A percentile compares a stretch with the other conserved stretches of the same genome.
Conservation (phyloP, 78 protist genomes). For the Dictyostelium firmibasis region DNA sequence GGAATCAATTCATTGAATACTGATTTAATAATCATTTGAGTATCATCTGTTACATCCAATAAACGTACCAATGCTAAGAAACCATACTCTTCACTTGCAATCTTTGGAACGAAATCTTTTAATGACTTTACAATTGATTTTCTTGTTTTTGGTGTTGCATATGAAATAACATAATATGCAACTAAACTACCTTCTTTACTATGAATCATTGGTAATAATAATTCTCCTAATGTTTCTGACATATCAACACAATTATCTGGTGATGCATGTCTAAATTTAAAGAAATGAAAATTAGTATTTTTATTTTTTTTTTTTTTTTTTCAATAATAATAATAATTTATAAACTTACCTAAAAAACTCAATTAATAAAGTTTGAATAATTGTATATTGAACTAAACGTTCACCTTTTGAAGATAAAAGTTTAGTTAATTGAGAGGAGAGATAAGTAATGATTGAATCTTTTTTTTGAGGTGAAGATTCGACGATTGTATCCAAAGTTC, state of each 20-base stretch:
- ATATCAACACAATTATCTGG: constrained; percentile 41
- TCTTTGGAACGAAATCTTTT: constrained; percentile 57
- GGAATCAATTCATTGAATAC: constrained; percentile 51
- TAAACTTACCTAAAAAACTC: constrained; percentile 20
- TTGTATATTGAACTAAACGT: background rate
- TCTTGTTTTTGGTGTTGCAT: constrained; percentile 66
- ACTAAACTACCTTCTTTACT: constrained; percentile 78
- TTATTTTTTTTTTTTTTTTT: too few relatives aligned
- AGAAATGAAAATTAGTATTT: too few relatives aligned
- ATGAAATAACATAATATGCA: constrained; percentile 23
- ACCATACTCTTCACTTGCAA: constrained; percentile 72
- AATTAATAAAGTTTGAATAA: constrained; percentile 46
- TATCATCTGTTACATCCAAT: constrained; percentile 84
- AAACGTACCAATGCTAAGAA: constrained; percentile 37
- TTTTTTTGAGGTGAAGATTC: constrained; percentile 30
- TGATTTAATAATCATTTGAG: constrained; percentile 70
- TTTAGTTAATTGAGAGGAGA: constrained; percentile 14
- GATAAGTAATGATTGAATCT: constrained; percentile 19
- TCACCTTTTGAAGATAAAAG: constrained; percentile 57
- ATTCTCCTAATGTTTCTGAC: constrained; percentile 64
- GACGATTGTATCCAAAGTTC: constrained; percentile 23
- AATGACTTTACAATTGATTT: constrained; percentile 76
- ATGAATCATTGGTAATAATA: constrained; percentile 71
- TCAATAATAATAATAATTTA: background rate
- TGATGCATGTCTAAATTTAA: constrained; percentile 21